phyloP scores from a whole-genome alignment of 2,329 filamentous ascomycete genomes.

The Karstenula rhodostoma region DNA sequence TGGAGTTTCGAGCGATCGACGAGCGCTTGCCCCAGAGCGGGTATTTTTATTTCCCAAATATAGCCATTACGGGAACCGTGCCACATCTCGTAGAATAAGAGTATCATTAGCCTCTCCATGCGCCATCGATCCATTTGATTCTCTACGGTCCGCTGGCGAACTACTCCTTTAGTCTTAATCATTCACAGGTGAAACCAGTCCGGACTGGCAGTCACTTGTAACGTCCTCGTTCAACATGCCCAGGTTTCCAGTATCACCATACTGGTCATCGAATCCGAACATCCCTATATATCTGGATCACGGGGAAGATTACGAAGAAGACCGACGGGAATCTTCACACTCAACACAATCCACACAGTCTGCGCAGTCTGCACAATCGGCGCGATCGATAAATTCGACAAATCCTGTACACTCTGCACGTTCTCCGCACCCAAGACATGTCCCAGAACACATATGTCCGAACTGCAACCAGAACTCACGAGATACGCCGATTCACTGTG shows the following conservation, averaged over 20 bases:
- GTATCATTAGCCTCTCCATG: not conserved
- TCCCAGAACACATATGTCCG: constrained; percentile 16
- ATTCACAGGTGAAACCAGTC: constrained; percentile 1
- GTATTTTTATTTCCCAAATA: not conserved
- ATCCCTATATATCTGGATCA: constrained; percentile 21
- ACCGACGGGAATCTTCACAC: no score
- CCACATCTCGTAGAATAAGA: not conserved
- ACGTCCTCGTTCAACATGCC: constrained; percentile 7
- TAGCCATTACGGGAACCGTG: not conserved
- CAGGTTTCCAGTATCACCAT: constrained; percentile 11
- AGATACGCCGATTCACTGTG: constrained; percentile 22
- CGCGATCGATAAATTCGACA: no score
- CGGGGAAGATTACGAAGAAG: not conserved
- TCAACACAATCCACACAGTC: no score
- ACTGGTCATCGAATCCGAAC: constrained; percentile 16
- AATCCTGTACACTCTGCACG: no score
- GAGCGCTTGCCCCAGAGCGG: not conserved
- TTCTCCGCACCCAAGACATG: not conserved
- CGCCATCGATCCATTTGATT: not conserved
- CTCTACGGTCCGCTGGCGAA: constrained; percentile 1
- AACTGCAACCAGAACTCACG: constrained; percentile 18
- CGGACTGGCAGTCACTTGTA: constrained; percentile 11
- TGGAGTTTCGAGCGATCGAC: constrained; percentile 1
- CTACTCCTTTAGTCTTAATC: not conserved
- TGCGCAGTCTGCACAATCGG: no score